A percentile compares a stretch with the other conserved stretches of the same genome.
Conservation (phyloP, 2,329 filamentous ascomycete genomes). For the Ceratocystis ficicola region DNA sequence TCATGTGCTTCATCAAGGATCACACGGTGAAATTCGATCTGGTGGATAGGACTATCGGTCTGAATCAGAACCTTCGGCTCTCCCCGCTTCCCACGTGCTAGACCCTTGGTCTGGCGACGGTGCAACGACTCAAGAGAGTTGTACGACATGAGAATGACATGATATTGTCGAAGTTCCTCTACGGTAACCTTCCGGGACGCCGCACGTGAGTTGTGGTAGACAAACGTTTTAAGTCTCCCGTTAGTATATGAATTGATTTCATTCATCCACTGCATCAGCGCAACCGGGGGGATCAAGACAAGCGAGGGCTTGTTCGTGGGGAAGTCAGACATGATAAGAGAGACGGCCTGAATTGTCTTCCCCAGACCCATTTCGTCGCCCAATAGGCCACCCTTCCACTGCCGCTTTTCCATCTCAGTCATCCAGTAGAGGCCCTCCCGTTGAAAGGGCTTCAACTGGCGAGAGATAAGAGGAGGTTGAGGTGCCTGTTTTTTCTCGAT, state of each 20-base stretch:
- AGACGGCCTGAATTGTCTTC: constrained; percentile 97
- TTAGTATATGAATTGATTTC: constrained; percentile 75
- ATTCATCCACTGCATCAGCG: constrained; percentile 86
- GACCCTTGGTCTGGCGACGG: constrained; percentile 84
- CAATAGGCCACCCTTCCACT: constrained; percentile 79
- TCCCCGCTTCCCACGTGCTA: constrained; percentile 38
- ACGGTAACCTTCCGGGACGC: constrained; percentile 66
- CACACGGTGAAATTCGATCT: constrained; percentile 75
- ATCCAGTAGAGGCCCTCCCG: constrained; percentile 92
- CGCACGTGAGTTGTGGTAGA: constrained; percentile 77
- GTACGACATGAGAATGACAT: constrained; percentile 97
- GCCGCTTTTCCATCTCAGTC: constrained; percentile 71
- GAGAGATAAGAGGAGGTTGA: constrained; percentile 59
- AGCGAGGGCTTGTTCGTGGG: constrained; percentile 71
- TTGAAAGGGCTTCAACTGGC: constrained; percentile 84
- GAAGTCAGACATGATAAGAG: constrained; percentile 94
- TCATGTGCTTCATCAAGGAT: constrained; percentile 93
- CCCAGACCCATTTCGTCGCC: constrained; percentile 99
- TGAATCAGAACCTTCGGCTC: background rate
- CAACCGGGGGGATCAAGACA: constrained; percentile 83
- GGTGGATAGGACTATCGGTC: constrained; percentile 57
- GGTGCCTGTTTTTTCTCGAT: constrained; percentile 42
- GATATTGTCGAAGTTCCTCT: constrained; percentile 65
- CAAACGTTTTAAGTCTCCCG: constrained; percentile 76
- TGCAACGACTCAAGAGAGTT: constrained; percentile 83